A percentile compares a stretch with the other conserved stretches of the same genome.
Evolutionary conservation across 139 green algal species (phyloP).

Genomic region (Chlamydomonas schloesseri): DNA sequence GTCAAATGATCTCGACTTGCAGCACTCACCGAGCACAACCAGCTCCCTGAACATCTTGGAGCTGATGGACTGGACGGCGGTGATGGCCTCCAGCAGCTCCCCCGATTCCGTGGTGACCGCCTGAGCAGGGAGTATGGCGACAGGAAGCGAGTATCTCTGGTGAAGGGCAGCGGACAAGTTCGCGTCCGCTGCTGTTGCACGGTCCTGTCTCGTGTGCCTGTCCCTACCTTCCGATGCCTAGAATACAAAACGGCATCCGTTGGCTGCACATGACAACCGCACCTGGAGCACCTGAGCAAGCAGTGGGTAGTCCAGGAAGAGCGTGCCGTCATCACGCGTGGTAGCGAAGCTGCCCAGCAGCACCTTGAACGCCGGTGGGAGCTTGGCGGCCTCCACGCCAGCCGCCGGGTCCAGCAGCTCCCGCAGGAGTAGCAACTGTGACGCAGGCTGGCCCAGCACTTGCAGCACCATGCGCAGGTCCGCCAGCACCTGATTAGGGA

Average conservation of each 20-base stretch:
- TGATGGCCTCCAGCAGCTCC: neutral
- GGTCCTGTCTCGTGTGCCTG: no score
- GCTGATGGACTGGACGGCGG: neutral
- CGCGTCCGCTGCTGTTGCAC: no score
- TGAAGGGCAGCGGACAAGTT: no score
- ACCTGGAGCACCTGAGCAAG: conserved; percentile 16
- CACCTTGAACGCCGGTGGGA: conserved; percentile 5
- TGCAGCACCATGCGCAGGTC: conserved; percentile 31
- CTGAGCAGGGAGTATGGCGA: neutral
- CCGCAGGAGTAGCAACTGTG: neutral
- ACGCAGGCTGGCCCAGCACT: conserved; percentile 9
- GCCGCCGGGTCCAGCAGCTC: conserved; percentile 4
- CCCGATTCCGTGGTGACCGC: no score
- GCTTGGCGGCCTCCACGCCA: neutral
- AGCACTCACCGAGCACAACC: conserved; percentile 21
- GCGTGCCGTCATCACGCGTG: neutral
- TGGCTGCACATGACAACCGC: no score
- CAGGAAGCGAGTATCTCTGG: neutral
- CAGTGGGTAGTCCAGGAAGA: conserved; percentile 9
- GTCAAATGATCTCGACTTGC: neutral
- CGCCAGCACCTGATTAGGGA: neutral
- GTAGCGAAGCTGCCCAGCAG: conserved; percentile 12
- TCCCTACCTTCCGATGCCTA: no score
- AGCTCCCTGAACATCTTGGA: conserved; percentile 23
- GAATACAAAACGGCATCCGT: no score